Evolutionary conservation across 768 basidiomycete genomes (phyloP).

Genomic region (Clitopilus hobsonii): DNA sequence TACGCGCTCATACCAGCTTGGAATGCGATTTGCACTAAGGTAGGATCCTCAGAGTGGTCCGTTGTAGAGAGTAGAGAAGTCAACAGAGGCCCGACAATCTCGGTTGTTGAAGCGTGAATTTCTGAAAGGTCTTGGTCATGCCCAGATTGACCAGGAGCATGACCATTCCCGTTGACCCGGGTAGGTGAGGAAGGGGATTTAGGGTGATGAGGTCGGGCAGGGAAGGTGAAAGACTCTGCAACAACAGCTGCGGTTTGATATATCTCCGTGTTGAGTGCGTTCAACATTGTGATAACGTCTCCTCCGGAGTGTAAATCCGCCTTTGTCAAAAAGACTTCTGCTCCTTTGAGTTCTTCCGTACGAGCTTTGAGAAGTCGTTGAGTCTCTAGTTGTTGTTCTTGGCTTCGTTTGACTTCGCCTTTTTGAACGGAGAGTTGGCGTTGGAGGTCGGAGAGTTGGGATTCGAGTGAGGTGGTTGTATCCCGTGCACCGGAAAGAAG

Average conservation of each 20-base stretch:
- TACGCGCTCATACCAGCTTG: constrained; percentile 41
- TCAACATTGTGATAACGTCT: constrained; percentile 39
- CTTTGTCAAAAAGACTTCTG: constrained; percentile 38
- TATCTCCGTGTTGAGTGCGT: constrained; percentile 42
- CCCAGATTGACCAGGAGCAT: no score
- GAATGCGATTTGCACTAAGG: constrained; percentile 39
- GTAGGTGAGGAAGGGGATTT: background rate
- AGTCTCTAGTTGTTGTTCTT: constrained; percentile 10
- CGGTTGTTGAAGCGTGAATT: constrained; percentile 21
- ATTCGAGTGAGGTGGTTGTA: constrained; percentile 5
- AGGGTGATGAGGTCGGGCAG: background rate
- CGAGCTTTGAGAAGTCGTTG: constrained; percentile 13
- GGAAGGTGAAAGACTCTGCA: constrained; percentile 23
- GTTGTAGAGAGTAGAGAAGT: constrained; percentile 31
- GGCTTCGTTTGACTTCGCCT: constrained; percentile 5
- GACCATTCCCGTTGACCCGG: background rate
- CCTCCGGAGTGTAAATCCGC: constrained; percentile 37
- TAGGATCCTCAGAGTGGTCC: constrained; percentile 35
- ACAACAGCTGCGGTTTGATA: constrained; percentile 43
- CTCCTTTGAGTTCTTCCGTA: constrained; percentile 34
- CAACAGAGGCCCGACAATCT: constrained; percentile 27
- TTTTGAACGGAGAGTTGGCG: background rate
- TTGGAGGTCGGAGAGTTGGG: constrained; percentile 6
- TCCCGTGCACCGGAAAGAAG: constrained; percentile 5
- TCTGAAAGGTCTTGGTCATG: constrained; percentile 15